Evolutionary conservation across 2,329 filamentous ascomycete species (phyloP).

Genomic region (Teratosphaeria destructans): DNA sequence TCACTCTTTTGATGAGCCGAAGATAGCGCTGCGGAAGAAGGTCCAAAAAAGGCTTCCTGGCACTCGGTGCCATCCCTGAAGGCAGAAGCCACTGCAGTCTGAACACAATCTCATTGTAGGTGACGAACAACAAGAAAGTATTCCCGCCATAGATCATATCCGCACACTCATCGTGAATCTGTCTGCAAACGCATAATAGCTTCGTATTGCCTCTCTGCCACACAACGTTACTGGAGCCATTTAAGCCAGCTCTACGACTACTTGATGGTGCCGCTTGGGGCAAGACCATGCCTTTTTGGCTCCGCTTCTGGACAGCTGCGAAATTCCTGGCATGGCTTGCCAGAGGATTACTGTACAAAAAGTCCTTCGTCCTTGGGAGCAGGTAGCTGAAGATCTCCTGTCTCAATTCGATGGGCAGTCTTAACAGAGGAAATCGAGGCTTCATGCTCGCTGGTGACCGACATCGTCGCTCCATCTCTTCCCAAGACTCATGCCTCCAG

Average conservation of each 20-base stretch:
- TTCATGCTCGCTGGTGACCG: slow-evolving; percentile 14
- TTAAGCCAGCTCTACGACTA: not conserved
- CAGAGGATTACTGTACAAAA: slow-evolving; percentile 13
- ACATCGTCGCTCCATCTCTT: slow-evolving; percentile 22
- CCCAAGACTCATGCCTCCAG: slow-evolving; percentile 20
- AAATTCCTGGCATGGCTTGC: slow-evolving; percentile 21
- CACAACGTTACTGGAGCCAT: slow-evolving; percentile 17
- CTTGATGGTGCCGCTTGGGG: slow-evolving; percentile 2
- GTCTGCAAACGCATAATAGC: slow-evolving; percentile 30
- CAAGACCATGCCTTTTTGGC: slow-evolving; percentile 15
- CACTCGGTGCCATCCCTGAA: slow-evolving; percentile 30
- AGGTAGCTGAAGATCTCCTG: slow-evolving; percentile 32
- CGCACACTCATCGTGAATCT: slow-evolving; percentile 36
- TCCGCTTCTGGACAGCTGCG: slow-evolving; percentile 20
- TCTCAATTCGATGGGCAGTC: slow-evolving; percentile 35
- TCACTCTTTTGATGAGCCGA: slow-evolving; percentile 30
- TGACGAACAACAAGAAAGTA: slow-evolving; percentile 36
- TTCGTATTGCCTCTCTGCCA: slow-evolving; percentile 35
- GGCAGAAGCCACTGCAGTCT: slow-evolving; percentile 34
- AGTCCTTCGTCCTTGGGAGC: slow-evolving; percentile 31
- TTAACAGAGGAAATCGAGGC: slow-evolving; percentile 20
- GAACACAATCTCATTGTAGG: slow-evolving; percentile 34
- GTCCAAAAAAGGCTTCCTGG: slow-evolving; percentile 31
- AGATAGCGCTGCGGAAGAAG: slow-evolving; percentile 33
- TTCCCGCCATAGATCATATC: slow-evolving; percentile 37